Base-by-base conservation (phyloP, 1,284 basidiomycete genomes). In the Anthracocystis panici-leucophaei region DNA sequence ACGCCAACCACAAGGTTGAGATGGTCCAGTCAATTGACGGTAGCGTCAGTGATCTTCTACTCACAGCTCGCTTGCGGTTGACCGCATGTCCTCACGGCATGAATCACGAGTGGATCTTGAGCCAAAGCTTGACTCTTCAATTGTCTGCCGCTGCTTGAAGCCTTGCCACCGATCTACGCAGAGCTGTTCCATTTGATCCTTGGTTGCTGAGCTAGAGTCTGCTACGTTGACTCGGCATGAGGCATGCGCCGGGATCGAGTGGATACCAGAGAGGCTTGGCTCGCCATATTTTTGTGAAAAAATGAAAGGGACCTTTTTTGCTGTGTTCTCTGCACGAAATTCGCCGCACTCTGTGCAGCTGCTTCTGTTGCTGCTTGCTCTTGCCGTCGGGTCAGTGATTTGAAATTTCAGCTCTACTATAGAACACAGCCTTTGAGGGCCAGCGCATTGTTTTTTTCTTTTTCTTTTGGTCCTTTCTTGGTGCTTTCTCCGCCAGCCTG, bases 171-270 rank as follows among this genome's bases (percentile, higher is more conserved):
- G 23, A 23, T 46, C 14, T 1, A 27, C 23, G 44, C 25, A 29
- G 27, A 49, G 16, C 11, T 33, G 33, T 33, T 33, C 33, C 12
- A 33, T 33, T 33, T 2, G 10, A 33, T 33, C 33, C 11, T 33
- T 38, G 11, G 14, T 38, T 38, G 35, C 35, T 38, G 35, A 16
- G 35, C 35, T 38, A 38, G 14, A 38, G 35, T 16, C 35, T 38
- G 35, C 35, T 38, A 14, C 35, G 35, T 38, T 16, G 35, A 38
- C 14, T 38, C 9, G 46, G 35, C 10, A 29, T 20, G 25, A 25
- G 16, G 31, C 23, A 31, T 52, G 44, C 59, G 59, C 45, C 59
- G 59, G 59, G 52, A 49, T 62, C 27, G 52, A 62, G 59, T 46
- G 45, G 45, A 46, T 38, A 38, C 52, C 21, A 25, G 12, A 20